Evolutionary conservation across 2,329 filamentous ascomycete genomes (phyloP).

Genomic region (Ampelomyces quisqualis): DNA sequence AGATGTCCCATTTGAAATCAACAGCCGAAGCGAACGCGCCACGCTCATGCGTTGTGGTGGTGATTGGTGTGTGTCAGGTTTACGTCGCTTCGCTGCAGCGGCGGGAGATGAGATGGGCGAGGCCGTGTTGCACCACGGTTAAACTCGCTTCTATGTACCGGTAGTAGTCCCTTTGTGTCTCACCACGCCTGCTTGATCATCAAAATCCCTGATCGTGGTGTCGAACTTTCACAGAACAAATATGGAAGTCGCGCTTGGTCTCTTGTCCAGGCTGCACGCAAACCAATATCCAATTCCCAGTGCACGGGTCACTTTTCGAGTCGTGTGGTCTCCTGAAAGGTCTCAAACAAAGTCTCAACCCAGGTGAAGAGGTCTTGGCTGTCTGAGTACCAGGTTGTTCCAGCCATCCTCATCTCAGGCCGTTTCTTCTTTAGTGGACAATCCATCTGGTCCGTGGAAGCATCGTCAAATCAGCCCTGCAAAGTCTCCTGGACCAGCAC

Average conservation of each 20-base stretch:
- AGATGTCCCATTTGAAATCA: conserved; percentile 2
- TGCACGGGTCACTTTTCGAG: not conserved
- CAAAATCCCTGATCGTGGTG: no score
- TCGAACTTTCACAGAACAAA: not conserved
- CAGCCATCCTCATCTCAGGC: no score
- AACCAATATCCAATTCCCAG: not conserved
- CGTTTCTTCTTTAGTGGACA: no score
- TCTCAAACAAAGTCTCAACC: not conserved
- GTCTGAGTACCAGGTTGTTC: no score
- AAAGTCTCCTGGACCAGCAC: no score
- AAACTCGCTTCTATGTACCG: conserved; percentile 1
- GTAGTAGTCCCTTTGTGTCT: conserved; percentile 1
- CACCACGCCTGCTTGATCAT: not conserved
- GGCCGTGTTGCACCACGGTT: not conserved
- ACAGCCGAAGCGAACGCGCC: not conserved
- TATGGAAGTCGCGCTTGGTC: no score
- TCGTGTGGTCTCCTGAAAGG: no score
- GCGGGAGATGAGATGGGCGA: not conserved
- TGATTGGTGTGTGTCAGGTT: conserved; percentile 2
- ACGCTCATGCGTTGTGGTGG: not conserved
- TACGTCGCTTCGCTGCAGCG: conserved; percentile 2
- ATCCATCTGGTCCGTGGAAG: no score
- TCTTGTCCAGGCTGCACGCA: no score
- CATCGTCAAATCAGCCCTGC: no score
- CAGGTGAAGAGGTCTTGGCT: no score